phyloP scores from a whole-genome alignment of 352 stramenopile species.

The Globisporangium cystogenes region DNA sequence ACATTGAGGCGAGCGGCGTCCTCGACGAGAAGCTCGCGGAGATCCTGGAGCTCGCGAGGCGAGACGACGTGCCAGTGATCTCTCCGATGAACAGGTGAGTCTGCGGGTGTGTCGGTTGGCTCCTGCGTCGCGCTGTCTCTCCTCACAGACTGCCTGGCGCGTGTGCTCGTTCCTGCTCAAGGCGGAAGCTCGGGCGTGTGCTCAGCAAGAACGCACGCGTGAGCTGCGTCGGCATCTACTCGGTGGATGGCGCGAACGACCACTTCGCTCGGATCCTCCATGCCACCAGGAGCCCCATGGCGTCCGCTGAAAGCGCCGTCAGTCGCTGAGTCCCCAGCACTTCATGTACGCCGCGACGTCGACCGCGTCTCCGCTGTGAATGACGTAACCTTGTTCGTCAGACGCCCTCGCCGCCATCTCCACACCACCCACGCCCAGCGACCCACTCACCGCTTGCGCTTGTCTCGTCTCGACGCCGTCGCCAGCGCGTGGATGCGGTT shows the following conservation, averaged over 20 bases:
- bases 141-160: neutral
- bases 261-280: conserved; percentile 48
- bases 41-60: conserved; percentile 7
- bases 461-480: neutral
- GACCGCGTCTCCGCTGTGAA: conserved; percentile 3
- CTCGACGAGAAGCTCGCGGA: conserved; percentile 9
- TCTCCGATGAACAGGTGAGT: conserved; percentile 10
- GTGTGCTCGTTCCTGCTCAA: conserved; percentile 16
- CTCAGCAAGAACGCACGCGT: conserved; percentile 93
- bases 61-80: conserved; percentile 5
- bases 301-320: neutral
- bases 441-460: conserved; percentile 19
- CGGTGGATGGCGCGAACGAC: conserved; percentile 92
- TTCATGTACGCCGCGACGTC: conserved; percentile 30
- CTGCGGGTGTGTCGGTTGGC: conserved; percentile 1
- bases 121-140: neutral
- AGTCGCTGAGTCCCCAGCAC: conserved; percentile 28
- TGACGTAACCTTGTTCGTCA: neutral
- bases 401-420: no score
- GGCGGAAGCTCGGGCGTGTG: conserved; percentile 87
- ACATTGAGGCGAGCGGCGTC: conserved; percentile 8
- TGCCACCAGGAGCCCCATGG: neutral
- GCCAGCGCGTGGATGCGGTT: conserved; percentile 27
- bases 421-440: neutral
- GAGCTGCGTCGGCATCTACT: conserved; percentile 94